phyloP scores from a whole-genome alignment of 495 filamentous ascomycete species.

The Aspergillus nanangensis region DNA sequence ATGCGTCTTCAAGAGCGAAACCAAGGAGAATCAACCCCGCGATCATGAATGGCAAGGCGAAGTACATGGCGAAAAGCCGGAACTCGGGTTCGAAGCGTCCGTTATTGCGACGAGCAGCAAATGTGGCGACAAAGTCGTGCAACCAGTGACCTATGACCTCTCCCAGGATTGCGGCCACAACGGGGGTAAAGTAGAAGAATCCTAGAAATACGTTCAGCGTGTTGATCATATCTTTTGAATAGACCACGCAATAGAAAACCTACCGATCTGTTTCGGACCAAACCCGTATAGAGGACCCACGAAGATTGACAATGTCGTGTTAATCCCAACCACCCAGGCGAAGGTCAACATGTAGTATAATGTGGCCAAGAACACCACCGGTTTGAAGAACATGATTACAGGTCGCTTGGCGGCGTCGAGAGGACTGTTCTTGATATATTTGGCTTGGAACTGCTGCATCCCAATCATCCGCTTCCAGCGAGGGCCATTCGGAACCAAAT shows the following conservation, averaged over 20 bases:
- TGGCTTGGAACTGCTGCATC: conserved; percentile 35
- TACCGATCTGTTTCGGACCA: conserved; percentile 46
- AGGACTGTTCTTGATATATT: conserved; percentile 35
- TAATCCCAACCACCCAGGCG: conserved; percentile 59
- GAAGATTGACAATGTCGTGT: conserved; percentile 56
- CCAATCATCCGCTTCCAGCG: conserved; percentile 45
- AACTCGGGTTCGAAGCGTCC: conserved; percentile 57
- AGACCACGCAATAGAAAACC: no score
- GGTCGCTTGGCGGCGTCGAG: conserved; percentile 41
- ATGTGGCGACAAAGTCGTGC: conserved; percentile 47
- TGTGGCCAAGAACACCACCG: conserved; percentile 41
- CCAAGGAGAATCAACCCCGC: conserved; percentile 51
- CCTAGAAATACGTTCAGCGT: no score
- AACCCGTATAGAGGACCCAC: conserved; percentile 52
- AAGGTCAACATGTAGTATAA: conserved; percentile 57
- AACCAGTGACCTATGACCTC: conserved; percentile 55
- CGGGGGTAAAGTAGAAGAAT: conserved; percentile 58
- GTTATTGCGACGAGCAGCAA: conserved; percentile 44
- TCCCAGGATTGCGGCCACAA: conserved; percentile 50
- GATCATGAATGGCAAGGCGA: conserved; percentile 47
- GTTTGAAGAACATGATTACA: conserved; percentile 44
- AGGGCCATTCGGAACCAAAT: conserved; percentile 31
- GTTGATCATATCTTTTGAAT: no score
- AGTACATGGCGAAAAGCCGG: conserved; percentile 47
- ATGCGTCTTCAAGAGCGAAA: conserved; percentile 46